These are phyloP conservation scores for Hymenoscyphus scutula DNA, from an alignment of 2,329 filamentous ascomycete genomes.

Conservation along the genomic window DNA sequence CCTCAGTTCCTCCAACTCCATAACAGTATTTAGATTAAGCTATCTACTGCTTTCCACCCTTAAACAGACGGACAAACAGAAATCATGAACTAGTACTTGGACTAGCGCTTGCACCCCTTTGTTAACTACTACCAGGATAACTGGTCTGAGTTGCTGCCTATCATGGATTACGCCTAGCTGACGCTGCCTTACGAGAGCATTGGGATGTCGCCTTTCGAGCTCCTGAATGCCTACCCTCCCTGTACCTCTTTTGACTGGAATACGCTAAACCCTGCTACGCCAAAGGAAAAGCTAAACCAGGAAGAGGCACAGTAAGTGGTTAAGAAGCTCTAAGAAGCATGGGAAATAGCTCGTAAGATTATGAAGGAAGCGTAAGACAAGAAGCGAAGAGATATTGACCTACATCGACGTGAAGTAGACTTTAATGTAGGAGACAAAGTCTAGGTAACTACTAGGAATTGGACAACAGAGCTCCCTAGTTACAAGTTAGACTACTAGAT, in stretches of 20 bases:
- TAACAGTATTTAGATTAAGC: neutral
- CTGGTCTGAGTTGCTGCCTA: constrained; percentile 18
- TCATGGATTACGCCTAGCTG: constrained; percentile 17
- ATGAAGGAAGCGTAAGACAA: too few species aligned
- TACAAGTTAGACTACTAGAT: neutral
- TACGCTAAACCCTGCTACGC: too few species aligned
- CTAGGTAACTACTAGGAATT: too few species aligned
- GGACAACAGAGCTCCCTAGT: neutral
- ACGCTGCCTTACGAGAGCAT: constrained; percentile 9
- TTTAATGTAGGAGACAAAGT: too few species aligned
- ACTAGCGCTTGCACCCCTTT: too few species aligned
- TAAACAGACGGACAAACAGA: too few species aligned
- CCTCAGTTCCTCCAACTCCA: too few species aligned
- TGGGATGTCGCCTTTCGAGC: constrained; percentile 5
- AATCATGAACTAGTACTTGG: too few species aligned
- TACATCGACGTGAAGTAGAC: neutral
- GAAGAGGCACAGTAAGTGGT: neutral
- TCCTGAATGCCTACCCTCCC: neutral
- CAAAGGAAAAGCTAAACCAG: neutral
- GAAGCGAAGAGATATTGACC: neutral
- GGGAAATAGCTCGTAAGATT: neutral
- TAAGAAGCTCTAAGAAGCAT: neutral
- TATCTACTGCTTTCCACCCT: too few species aligned
- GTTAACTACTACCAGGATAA: constrained; percentile 26
- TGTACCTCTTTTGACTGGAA: neutral